These are phyloP conservation scores for Aspergillus panamensis DNA, from an alignment of 495 filamentous ascomycete species.

Conservation along the genomic window DNA sequence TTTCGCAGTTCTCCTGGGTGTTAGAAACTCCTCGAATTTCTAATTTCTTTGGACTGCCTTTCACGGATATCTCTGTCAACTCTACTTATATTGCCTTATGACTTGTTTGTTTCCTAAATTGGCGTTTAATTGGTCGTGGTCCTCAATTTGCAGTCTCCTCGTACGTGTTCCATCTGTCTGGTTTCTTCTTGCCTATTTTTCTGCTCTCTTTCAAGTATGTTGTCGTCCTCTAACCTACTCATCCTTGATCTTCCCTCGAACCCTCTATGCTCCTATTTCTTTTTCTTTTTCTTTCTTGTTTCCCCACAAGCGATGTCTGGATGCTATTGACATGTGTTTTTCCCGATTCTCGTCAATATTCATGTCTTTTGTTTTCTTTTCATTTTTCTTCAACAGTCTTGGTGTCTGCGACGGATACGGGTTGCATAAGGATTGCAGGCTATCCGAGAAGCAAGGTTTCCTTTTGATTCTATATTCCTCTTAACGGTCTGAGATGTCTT, in stretches of 20 bases:
- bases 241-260: slow-evolving; percentile 3
- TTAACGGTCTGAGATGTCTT: slow-evolving; percentile 4
- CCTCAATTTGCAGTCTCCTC: background rate
- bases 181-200: background rate
- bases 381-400: background rate
- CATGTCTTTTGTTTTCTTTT: background rate
- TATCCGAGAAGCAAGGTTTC: slow-evolving; percentile 2
- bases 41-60: background rate
- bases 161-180: background rate
- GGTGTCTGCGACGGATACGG: background rate
- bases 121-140: slow-evolving; percentile 20
- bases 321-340: background rate
- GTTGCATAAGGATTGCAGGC: slow-evolving; percentile 5
- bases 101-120: slow-evolving; percentile 12
- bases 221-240: too few species aligned
- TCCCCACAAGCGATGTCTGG: background rate
- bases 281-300: slow-evolving; percentile 5
- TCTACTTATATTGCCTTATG: slow-evolving; percentile 18
- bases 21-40: background rate
- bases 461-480: background rate
- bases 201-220: background rate
- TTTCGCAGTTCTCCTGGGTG: background rate
- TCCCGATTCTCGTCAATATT: background rate
- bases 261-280: background rate
- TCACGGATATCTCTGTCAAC: background rate